Evolutionary conservation across 345 rosid genomes (phyloP).

Genomic region (Psidium guajava): DNA sequence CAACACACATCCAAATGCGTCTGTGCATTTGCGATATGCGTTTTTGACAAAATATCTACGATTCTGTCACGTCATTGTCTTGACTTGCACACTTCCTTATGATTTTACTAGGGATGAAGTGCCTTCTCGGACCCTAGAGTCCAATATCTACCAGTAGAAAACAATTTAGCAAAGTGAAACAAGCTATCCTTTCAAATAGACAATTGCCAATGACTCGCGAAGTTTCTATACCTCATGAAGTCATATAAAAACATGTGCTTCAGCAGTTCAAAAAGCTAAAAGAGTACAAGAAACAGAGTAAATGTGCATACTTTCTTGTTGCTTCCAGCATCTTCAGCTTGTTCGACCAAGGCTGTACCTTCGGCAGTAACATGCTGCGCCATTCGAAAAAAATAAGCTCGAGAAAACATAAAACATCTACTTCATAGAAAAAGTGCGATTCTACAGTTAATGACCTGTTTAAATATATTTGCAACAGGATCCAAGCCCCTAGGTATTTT

Average conservation of each 20-base stretch:
- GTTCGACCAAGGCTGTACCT: conserved; percentile 77
- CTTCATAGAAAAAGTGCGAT: background rate
- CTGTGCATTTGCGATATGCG: background rate
- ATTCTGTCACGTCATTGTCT: background rate
- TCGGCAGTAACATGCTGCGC: conserved; percentile 81
- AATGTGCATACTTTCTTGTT: conserved; percentile 27
- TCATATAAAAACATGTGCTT: too few relatives aligned
- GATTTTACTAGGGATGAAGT: background rate
- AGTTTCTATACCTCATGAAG: background rate
- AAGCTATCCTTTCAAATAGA: background rate
- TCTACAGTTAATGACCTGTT: conserved; percentile 57
- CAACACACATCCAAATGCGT: background rate
- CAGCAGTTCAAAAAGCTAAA: too few relatives aligned
- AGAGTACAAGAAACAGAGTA: background rate
- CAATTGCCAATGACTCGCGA: background rate
- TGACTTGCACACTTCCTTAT: background rate
- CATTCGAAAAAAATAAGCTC: background rate
- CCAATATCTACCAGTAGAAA: background rate
- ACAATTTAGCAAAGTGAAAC: background rate
- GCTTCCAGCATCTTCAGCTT: conserved; percentile 82
- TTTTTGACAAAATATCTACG: background rate
- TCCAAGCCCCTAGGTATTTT: conserved; percentile 64
- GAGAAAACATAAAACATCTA: background rate
- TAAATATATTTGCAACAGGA: conserved; percentile 70
- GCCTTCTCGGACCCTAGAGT: background rate